A percentile compares a stretch with the other conserved stretches of the same genome.
These are phyloP conservation scores for Cenchrus purpureus DNA, from an alignment of 176 grass and related monocot species.

Conservation along the genomic window DNA sequence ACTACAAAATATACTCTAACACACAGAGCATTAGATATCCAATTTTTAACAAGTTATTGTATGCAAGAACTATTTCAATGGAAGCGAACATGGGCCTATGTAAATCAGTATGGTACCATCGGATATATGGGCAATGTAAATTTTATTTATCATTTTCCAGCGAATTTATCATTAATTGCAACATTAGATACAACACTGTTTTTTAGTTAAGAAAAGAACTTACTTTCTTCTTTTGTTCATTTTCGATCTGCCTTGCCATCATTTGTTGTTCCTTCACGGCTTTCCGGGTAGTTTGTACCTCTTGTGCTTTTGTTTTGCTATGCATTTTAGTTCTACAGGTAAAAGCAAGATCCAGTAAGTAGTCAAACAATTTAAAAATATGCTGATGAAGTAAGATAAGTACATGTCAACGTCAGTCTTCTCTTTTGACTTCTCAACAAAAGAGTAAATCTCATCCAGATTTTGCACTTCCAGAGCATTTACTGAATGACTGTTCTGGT, in stretches of 20 bases:
- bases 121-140: background rate
- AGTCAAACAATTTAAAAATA: background rate
- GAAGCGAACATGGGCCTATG: background rate
- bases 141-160: background rate
- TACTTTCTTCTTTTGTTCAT: conserved; percentile 58
- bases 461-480: conserved; percentile 50
- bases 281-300: conserved; percentile 42
- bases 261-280: conserved; percentile 59
- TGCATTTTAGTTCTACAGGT: conserved; percentile 54
- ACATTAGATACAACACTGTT: background rate
- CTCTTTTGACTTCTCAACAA: conserved; percentile 51
- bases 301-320: conserved; percentile 51
- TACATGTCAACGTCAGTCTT: conserved; percentile 59
- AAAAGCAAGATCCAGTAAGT: conserved; percentile 19
- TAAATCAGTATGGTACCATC: background rate
- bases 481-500: conserved; percentile 22
- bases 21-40: background rate
- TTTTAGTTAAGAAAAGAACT: conserved; percentile 4
- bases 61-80: background rate
- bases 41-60: background rate
- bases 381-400: conserved; percentile 6
- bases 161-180: background rate
- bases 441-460: conserved; percentile 52
- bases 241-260: conserved; percentile 45
- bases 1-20: too few relatives aligned